Percentiles rank a stretch among this genome's conserved stretches.
These are phyloP conservation scores for Psidium guajava DNA, from an alignment of 345 rosid genomes.

Conservation along the genomic window DNA sequence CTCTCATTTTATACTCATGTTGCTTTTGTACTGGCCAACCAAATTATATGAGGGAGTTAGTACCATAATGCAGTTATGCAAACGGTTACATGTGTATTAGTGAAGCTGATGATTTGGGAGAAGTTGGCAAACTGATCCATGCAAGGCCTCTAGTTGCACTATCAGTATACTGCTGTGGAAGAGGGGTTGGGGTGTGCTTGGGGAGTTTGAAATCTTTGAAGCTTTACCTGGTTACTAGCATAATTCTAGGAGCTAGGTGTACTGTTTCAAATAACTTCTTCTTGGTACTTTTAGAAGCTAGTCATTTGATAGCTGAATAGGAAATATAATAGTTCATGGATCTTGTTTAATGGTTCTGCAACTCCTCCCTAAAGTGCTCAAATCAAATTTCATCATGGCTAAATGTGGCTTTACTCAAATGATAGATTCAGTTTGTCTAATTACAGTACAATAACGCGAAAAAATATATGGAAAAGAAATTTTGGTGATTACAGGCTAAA, in stretches of 20 bases:
- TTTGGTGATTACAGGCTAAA: not conserved
- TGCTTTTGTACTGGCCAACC: too few species aligned
- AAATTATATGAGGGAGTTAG: not conserved
- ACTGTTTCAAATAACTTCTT: not conserved
- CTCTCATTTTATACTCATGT: too few species aligned
- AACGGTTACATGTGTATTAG: not conserved
- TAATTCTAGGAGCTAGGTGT: not conserved
- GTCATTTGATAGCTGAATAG: not conserved
- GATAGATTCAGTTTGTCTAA: not conserved
- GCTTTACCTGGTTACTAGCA: not conserved
- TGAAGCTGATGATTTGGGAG: not conserved
- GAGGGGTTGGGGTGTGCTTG: not conserved
- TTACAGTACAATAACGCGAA: not conserved
- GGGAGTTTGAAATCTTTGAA: not conserved
- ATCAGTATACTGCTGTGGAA: not conserved
- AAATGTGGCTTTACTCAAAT: not conserved
- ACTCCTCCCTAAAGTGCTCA: not conserved
- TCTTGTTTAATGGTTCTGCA: not conserved
- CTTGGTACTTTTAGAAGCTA: not conserved
- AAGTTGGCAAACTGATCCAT: not conserved
- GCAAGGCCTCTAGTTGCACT: not conserved
- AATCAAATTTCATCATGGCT: not conserved
- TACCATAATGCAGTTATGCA: not conserved
- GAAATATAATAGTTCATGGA: not conserved
- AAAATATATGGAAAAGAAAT: not conserved